Percentiles rank a stretch among this genome's conserved stretches.
phyloP scores from a whole-genome alignment of 2,329 filamentous ascomycete genomes.

The Phoma sp. region DNA sequence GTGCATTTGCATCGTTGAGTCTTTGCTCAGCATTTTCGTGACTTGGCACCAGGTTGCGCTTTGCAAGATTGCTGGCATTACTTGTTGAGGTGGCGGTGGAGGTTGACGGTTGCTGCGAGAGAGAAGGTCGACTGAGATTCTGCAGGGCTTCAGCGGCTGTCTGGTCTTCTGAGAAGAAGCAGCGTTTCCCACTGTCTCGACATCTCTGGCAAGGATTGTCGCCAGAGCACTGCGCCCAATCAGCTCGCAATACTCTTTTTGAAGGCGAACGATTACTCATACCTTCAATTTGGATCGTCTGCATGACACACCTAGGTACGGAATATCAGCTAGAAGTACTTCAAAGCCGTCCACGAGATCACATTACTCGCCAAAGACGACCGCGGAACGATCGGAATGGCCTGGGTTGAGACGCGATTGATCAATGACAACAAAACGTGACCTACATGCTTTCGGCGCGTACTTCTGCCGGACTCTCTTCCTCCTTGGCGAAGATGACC shows the following conservation, averaged over 20 bases:
- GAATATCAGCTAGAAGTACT: conserved; percentile 19
- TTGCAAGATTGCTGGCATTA: conserved; percentile 24
- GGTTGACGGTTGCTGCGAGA: conserved; percentile 23
- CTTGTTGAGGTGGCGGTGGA: conserved; percentile 3
- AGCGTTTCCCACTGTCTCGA: conserved; percentile 42
- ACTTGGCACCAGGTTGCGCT: conserved; percentile 29
- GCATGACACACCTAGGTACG: conserved; percentile 40
- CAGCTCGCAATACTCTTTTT: background rate
- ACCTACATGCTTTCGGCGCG: conserved; percentile 44
- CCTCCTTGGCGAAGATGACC: conserved; percentile 40
- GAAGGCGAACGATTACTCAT: background rate
- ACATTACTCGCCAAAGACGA: conserved; percentile 7
- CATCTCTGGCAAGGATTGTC: conserved; percentile 46
- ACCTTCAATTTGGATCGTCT: conserved; percentile 47
- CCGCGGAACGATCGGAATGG: conserved; percentile 31
- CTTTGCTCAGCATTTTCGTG: conserved; percentile 28
- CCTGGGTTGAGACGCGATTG: background rate
- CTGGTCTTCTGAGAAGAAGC: conserved; percentile 48
- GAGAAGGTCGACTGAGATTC: conserved; percentile 43
- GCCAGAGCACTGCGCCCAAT: conserved; percentile 37
- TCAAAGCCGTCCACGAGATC: background rate
- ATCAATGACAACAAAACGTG: conserved; percentile 1
- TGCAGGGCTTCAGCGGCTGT: conserved; percentile 46
- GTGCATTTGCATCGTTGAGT: conserved; percentile 35
- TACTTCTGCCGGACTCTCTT: conserved; percentile 47